These are phyloP conservation scores for Conticribra weissflogii DNA, from an alignment of 108 stramenopile genomes.

Conservation along the genomic window DNA sequence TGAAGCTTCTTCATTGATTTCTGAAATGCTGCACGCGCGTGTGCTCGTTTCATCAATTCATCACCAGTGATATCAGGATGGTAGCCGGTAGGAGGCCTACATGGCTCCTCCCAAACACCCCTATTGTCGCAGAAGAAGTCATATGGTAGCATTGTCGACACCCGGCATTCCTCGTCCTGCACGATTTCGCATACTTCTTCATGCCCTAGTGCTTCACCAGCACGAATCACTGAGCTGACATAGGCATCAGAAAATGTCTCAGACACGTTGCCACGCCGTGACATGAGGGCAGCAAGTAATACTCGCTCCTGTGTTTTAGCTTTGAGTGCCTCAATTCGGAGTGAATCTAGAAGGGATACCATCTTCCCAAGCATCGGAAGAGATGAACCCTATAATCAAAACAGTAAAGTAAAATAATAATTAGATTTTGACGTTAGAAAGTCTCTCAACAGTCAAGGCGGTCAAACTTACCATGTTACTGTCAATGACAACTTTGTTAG, in stretches of 20 bases:
- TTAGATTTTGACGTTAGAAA: no score
- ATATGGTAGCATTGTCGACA: conserved; percentile 83
- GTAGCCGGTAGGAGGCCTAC: conserved; percentile 63
- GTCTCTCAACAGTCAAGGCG: no score
- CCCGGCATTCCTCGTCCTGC: conserved; percentile 67
- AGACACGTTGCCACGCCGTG: conserved; percentile 74
- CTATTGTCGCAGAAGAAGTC: conserved; percentile 79
- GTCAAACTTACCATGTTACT: conserved; percentile 50
- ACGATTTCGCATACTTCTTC: conserved; percentile 80
- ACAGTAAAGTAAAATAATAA: neutral
- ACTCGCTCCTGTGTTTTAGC: conserved; percentile 77
- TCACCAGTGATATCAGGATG: conserved; percentile 61
- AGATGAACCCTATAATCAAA: conserved; percentile 32
- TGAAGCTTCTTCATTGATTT: conserved; percentile 86
- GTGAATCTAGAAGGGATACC: conserved; percentile 68
- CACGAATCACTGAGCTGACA: conserved; percentile 78
- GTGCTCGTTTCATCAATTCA: conserved; percentile 73
- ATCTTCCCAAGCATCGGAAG: conserved; percentile 59
- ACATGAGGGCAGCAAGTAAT: conserved; percentile 66
- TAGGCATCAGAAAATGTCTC: conserved; percentile 85
- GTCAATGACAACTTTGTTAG: conserved; percentile 51
- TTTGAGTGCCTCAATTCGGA: conserved; percentile 64
- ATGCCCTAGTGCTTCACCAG: conserved; percentile 83
- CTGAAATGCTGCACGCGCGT: conserved; percentile 79
- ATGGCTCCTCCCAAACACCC: conserved; percentile 88